Evolutionary conservation across 352 stramenopile genomes (phyloP), one percentile per base, ranked within the genome.

Genomic region (Globisporangium alternatum): DNA sequence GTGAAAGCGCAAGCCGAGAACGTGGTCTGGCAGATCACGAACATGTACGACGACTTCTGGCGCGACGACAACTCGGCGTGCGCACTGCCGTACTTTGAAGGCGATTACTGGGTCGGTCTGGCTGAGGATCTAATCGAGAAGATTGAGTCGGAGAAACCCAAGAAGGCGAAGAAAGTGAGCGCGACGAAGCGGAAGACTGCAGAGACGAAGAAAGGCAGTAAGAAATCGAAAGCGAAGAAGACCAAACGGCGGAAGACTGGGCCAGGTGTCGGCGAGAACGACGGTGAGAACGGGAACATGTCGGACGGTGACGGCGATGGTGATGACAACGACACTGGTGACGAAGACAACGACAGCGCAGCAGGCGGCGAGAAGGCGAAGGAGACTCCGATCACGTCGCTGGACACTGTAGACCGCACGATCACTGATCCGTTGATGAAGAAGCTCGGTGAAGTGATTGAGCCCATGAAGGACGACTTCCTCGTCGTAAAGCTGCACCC

Each of bases 1-100:
- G 79, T 90, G 15, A 85, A 89, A 47, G 90, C 90, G 4, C 74
- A 97, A 51, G 76, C 91, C 19, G 82, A 96, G 69, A 94, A 96
- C 1, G 83, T 99, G 28, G 93, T 98, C 19, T 86, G 88, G 55
- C 86, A 98, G 60, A 96, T 98, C n/a, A 91, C 93, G 41, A 99
- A 98, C 67, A 83, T 99, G 59, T 98, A 98, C 65, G 95, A 99
- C 67, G 89, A 96, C 63, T 98, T 98, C 67, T 98, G 98, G 83
- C 72, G 80, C 21, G 79, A 95, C 51, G 75, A 91, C 44, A 88
- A 93, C 68, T 83, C 82, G 66, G 97, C 86, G 66, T 97, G 69
- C 59, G 86, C 60, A 7, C 64, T 97, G 59, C 86, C 86, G 52
- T 96, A 96, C 64, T 96, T 90, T 61, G 87, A 95, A 64, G 88